Percentiles rank a stretch among this genome's conserved stretches.
These are phyloP conservation scores for Aspergillus ruber DNA, from an alignment of 2,329 filamentous ascomycete genomes.

Conservation along the genomic window DNA sequence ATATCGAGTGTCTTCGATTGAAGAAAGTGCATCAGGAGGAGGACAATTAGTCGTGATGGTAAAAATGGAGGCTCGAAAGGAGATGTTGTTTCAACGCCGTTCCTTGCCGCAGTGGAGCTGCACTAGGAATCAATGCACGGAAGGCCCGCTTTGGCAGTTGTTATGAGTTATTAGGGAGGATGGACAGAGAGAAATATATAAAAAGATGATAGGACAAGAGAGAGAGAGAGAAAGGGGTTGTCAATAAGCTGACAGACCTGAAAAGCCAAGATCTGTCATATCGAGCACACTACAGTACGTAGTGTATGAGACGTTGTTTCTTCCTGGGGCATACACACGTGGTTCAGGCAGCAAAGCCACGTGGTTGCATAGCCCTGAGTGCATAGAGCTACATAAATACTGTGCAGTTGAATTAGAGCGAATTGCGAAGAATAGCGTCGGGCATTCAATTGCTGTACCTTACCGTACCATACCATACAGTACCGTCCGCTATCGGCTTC, in stretches of 20 bases:
- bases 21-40: neutral
- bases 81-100: conserved; percentile 11
- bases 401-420: neutral
- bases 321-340: neutral
- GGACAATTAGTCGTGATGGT: neutral
- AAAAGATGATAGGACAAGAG: neutral
- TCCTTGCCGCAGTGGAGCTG: conserved; percentile 24
- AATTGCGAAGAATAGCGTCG: neutral
- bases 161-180: conserved; percentile 6
- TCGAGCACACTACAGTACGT: too few relatives aligned
- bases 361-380: neutral
- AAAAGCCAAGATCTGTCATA: too few relatives aligned
- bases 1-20: neutral
- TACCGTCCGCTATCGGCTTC: neutral
- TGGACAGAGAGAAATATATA: conserved; percentile 7
- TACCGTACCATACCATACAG: neutral
- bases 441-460: neutral
- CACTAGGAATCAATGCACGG: conserved; percentile 17
- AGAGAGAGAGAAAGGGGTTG: neutral
- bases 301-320: too few relatives aligned
- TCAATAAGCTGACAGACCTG: too few relatives aligned
- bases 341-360: neutral
- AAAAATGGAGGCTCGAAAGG: conserved; percentile 12
- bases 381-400: neutral
- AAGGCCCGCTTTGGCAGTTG: conserved; percentile 18